Evolutionary conservation across 345 rosid genomes (phyloP).

Genomic region (Salix suchowensis): DNA sequence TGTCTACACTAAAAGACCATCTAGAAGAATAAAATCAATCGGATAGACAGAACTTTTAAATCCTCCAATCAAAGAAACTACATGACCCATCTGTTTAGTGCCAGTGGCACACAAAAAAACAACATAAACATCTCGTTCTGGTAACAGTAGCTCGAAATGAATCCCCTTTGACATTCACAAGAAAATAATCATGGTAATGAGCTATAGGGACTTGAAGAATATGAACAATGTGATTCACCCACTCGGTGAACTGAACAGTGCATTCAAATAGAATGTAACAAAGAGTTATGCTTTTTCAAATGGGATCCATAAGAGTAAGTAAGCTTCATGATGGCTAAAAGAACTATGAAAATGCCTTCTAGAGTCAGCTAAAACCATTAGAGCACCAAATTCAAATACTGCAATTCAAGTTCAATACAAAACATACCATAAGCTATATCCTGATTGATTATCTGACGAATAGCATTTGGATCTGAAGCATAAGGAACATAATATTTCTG

Average conservation of each 20-base stretch:
- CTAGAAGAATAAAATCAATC: background rate
- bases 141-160: background rate
- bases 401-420: background rate
- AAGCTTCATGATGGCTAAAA: background rate
- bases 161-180: background rate
- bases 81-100: background rate
- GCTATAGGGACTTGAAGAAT: background rate
- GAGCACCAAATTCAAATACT: background rate
- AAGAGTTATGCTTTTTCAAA: background rate
- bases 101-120: background rate
- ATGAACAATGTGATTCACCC: background rate
- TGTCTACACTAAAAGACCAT: background rate
- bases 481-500: constrained; percentile 91
- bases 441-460: constrained; percentile 44
- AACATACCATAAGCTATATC: constrained; percentile 68
- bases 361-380: background rate
- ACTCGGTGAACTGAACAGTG: too few relatives aligned
- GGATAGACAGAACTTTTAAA: background rate
- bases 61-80: background rate
- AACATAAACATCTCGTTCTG: background rate
- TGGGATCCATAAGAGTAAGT: background rate
- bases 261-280: background rate
- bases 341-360: background rate
- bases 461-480: constrained; percentile 63
- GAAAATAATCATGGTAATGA: background rate